phyloP scores from a whole-genome alignment of 805 yeast genomes.

The Teunomyces panamensis region DNA sequence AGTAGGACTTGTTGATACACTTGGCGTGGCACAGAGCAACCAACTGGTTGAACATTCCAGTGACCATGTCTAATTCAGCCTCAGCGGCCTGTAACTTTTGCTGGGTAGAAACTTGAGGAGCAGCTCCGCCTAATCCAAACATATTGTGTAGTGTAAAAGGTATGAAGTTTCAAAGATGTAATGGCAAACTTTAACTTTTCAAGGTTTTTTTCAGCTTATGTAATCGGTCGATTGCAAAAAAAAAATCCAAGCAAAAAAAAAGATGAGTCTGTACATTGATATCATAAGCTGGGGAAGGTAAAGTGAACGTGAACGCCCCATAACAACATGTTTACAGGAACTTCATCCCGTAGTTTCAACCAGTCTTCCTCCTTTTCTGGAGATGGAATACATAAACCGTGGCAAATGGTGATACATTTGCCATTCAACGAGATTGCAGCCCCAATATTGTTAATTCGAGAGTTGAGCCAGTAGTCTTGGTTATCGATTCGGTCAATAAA shows the following conservation, averaged over 20 bases:
- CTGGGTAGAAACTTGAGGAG: conserved; percentile 70
- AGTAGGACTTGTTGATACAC: conserved; percentile 68
- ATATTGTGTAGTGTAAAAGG: conserved; percentile 26
- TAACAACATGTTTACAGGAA: conserved; percentile 21
- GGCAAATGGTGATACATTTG: conserved; percentile 34
- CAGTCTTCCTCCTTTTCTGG: conserved; percentile 31
- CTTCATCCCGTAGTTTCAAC: conserved; percentile 14
- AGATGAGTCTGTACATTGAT: background rate
- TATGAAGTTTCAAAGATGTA: background rate
- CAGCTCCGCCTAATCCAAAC: conserved; percentile 76
- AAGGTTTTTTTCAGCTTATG: conserved; percentile 4
- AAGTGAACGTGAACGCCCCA: conserved; percentile 36
- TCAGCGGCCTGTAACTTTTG: conserved; percentile 89
- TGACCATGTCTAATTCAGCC: conserved; percentile 94
- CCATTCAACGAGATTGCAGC: conserved; percentile 33
- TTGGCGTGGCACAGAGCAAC: conserved; percentile 86
- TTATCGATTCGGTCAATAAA: conserved; percentile 11
- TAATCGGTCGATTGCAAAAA: conserved; percentile 1
- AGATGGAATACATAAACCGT: conserved; percentile 31
- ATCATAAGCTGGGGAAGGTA: conserved; percentile 35
- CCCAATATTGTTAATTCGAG: conserved; percentile 28
- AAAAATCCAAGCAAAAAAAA: background rate
- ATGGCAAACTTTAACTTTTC: conserved; percentile 8
- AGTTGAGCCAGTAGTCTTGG: conserved; percentile 18
- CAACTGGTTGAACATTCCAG: conserved; percentile 92